Evolutionary conservation across 805 yeast genomes (phyloP), one percentile per base, ranked within the genome.

Genomic region (Kodamaea nitidulidarum): DNA sequence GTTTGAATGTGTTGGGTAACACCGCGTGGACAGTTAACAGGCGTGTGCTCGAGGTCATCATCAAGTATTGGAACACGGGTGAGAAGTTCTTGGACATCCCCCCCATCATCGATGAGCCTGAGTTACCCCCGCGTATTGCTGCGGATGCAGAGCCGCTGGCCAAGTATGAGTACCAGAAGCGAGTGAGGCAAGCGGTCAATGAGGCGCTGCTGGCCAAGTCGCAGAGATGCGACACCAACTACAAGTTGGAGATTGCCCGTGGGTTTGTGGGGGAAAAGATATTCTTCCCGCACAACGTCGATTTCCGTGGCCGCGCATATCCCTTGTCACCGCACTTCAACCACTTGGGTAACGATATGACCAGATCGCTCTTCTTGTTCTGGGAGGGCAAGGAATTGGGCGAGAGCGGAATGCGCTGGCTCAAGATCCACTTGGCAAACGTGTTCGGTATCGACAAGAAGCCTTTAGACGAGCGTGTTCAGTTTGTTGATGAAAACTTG

Each of bases 1-100:
- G 97, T 3, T 69, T 90, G 43, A 88, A 88, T 55, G 91, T 84
- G 10, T 63, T 91, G 40, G 98, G 98, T 6, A 65, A 71, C 28
- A 85, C 98, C 2, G 74, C 96, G 0, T 93, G 98, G 98, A 84
- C 97, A 1, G 81, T 93, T 24, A 93, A 93, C 58, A 75, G 78
- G 38, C 69, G 66, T 16, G 67, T 93, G 4, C 80, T 87, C 46
- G 72, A 79, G 24, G 71, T 85, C 3, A 73, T 93, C 50, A 75
- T 86, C 3, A 67, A 79, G 43, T 80, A 83, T 42, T 93, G 98
- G 98, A 93, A 93, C 58, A 70, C 81, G 0, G 96, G 95, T 4
- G 71, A 84, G 46, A 70, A 48, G 78, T 86, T 62, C 60, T 83
- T 58, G 82, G 88, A 52, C 77, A 91, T 52, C 83, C 97, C 54